Evolutionary conservation across 1,284 basidiomycete species (phyloP).

Genomic region (Trametes pubescens): DNA sequence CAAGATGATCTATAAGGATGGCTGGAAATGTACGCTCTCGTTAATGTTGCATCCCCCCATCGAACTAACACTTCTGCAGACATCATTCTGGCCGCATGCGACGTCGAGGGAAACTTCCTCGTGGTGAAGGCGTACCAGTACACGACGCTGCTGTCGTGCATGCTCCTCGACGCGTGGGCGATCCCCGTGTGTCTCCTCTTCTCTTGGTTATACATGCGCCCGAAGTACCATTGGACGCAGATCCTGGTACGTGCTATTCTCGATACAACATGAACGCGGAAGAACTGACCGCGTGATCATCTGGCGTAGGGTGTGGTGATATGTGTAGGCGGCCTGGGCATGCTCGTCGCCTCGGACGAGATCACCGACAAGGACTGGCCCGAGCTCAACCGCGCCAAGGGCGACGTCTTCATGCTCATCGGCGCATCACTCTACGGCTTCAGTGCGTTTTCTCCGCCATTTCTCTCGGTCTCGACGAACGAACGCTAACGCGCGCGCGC

Average conservation of each 20-base stretch:
- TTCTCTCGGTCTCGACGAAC: neutral
- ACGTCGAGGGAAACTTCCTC: conserved; percentile 87
- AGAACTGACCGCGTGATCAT: neutral
- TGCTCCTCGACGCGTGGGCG: conserved; percentile 90
- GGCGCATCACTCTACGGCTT: conserved; percentile 88
- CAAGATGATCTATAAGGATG: conserved; percentile 73
- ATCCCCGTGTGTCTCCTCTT: conserved; percentile 87
- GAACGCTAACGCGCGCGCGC: neutral
- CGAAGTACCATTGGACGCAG: conserved; percentile 85
- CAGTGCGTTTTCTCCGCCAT: conserved; percentile 58
- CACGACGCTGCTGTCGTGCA: conserved; percentile 85
- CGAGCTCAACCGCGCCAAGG: conserved; percentile 72
- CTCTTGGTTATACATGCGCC: conserved; percentile 83
- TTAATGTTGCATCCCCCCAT: too few species aligned
- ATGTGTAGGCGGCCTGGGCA: conserved; percentile 77
- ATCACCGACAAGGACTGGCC: conserved; percentile 75
- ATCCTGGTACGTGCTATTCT: conserved; percentile 54
- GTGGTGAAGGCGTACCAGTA: conserved; percentile 89
- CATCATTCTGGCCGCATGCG: conserved; percentile 77
- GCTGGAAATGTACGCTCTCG: conserved; percentile 79
- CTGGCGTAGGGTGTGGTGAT: conserved; percentile 69
- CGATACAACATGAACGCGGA: neutral
- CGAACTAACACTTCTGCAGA: conserved; percentile 52
- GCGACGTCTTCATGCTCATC: conserved; percentile 87
- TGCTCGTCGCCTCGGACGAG: conserved; percentile 79